Base-by-base conservation (phyloP, 2,329 filamentous ascomycete genomes). In the Lasiodiplodia citricola region DNA sequence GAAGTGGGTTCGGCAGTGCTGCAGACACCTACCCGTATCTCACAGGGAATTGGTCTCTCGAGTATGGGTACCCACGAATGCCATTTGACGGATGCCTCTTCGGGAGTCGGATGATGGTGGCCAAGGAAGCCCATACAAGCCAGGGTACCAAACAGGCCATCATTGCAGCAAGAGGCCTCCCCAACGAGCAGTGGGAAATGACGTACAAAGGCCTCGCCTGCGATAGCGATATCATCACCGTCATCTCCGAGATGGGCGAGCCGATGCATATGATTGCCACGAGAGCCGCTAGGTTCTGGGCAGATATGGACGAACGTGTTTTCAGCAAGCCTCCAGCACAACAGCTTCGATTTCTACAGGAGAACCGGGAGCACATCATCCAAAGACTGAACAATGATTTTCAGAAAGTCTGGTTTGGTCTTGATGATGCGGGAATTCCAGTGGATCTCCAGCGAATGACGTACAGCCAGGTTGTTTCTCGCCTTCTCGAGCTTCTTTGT, bases 361-460 rank as follows among this genome's bases (percentile, higher is more conserved):
- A 96, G 83, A 91, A 92, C 77, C 91, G 93, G 65, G 90, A 93
- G 60, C 91, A 97, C 83, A 97, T 97, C 80, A 97, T 97, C 83
- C 92, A 94, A 85, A 96, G 95, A 81, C 88, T 97, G 74, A 97
- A 97, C 77, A 93, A 94, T 72, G 94, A 97, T 80, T 97, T 94
- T 86, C 94, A 97, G 75, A 97, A 97, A 84, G 93, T 97, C 16
- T 97, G 94, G 94, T 97, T 97, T 76, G 94, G 94, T 67, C 89
- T 90, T 74, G 96, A 97, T 84, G 89, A 90, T 76, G 87, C 87
- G 63, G 93, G 93, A 67, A 86, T 94, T 78, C 88, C 92, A 10
- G 92, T 95, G 35, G 94, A 97, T 73, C 86, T 97, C 0, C 93
- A 97, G 77, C 94, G 97, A 77, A 97, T 97, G 94, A 97, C 94